Conservation (phyloP, 2,329 filamentous ascomycete genomes). For the Aspergillus alliaceus region DNA sequence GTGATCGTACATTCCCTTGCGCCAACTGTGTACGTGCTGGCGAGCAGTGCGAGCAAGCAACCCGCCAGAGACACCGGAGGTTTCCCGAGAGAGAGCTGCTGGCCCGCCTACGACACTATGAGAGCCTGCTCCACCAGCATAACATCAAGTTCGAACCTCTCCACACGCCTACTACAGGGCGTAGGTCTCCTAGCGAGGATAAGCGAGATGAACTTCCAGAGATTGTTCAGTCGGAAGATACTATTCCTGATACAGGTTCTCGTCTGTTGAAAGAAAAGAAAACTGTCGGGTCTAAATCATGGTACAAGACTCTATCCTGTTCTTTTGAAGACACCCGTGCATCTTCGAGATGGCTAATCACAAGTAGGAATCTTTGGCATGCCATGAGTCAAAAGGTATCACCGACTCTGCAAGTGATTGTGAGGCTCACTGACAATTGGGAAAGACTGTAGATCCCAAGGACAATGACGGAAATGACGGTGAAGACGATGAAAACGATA, state of each 20-base stretch:
- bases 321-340: conserved; percentile 23
- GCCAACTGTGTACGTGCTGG: conserved; percentile 65
- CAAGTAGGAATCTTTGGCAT: conserved; percentile 51
- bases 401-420: background rate
- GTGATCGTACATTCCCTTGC: conserved; percentile 72
- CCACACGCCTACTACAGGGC: conserved; percentile 32
- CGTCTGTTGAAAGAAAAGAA: background rate
- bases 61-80: conserved; percentile 55
- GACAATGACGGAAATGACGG: background rate
- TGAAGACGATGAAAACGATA: conserved; percentile 24
- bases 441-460: background rate
- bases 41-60: conserved; percentile 53
- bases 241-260: too few relatives aligned
- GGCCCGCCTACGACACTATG: conserved; percentile 68
- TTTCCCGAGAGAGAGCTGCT: conserved; percentile 70
- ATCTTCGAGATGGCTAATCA: too few relatives aligned
- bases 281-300: background rate
- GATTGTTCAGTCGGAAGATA: too few relatives aligned
- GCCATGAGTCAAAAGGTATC: conserved; percentile 47
- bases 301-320: conserved; percentile 6
- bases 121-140: conserved; percentile 64
- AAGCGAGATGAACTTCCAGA: background rate
- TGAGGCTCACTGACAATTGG: background rate
- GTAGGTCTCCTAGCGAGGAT: conserved; percentile 14
- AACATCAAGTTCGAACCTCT: conserved; percentile 68